phyloP scores from a whole-genome alignment of 768 basidiomycete species.

The Russula brevipes region DNA sequence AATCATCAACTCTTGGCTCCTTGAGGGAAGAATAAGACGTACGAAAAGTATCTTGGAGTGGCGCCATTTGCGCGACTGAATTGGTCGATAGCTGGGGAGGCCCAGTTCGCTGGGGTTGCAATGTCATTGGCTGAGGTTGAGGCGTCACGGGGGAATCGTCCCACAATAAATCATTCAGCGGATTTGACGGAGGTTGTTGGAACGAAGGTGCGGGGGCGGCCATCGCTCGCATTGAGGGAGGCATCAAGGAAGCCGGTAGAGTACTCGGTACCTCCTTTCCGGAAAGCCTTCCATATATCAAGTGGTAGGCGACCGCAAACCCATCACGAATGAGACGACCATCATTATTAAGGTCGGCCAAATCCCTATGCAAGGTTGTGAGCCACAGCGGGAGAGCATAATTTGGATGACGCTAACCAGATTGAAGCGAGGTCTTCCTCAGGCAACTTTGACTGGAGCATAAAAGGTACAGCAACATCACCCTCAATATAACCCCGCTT shows the following conservation, averaged over 20 bases:
- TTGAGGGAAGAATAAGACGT: slow-evolving; percentile 29
- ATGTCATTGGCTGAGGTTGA: slow-evolving; percentile 36
- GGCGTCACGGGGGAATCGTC: slow-evolving; percentile 37
- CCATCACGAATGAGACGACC: slow-evolving; percentile 85
- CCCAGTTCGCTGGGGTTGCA: slow-evolving; percentile 20
- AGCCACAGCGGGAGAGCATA: neutral
- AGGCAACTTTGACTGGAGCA: slow-evolving; percentile 82
- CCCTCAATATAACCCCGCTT: slow-evolving; percentile 82
- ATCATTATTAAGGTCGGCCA: slow-evolving; percentile 84
- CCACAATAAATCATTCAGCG: slow-evolving; percentile 45
- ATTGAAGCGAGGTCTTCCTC: slow-evolving; percentile 83
- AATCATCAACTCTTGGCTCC: neutral
- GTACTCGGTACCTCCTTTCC: slow-evolving; percentile 69
- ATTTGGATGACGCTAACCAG: slow-evolving; percentile 57
- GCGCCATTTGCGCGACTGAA: slow-evolving; percentile 15
- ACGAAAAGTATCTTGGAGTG: slow-evolving; percentile 48
- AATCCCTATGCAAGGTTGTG: slow-evolving; percentile 58
- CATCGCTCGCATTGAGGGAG: slow-evolving; percentile 66
- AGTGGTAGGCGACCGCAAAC: slow-evolving; percentile 92
- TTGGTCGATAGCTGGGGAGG: neutral
- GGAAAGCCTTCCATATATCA: slow-evolving; percentile 80
- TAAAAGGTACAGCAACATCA: slow-evolving; percentile 91
- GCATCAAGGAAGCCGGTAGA: slow-evolving; percentile 73
- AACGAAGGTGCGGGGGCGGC: slow-evolving; percentile 36
- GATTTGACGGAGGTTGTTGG: slow-evolving; percentile 36